Percentiles rank a stretch among this genome's conserved stretches.
Evolutionary conservation across 441 rosid species (phyloP).

Genomic region (Pelargonium cotyledonis): DNA sequence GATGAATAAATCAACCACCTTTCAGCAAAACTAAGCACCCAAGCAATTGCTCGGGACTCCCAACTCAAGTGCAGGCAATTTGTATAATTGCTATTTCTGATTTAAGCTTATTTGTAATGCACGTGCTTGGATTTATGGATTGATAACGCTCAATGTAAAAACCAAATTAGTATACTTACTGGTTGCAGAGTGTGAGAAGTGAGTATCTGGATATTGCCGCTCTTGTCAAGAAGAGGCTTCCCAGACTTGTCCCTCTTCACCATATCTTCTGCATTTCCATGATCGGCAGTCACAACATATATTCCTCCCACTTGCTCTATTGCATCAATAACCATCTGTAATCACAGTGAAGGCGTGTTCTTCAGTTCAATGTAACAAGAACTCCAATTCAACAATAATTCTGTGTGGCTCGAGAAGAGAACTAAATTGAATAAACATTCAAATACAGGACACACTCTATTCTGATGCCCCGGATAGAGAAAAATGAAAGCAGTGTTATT

Average conservation of each 20-base stretch:
- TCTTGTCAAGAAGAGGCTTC: conserved; percentile 61
- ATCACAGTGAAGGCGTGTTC: neutral
- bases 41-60: no score
- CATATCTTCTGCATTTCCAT: conserved; percentile 97
- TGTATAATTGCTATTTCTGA: no score
- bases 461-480: neutral
- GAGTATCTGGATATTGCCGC: conserved; percentile 75
- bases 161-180: conserved; percentile 37
- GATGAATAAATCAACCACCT: no score
- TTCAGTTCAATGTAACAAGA: conserved; percentile 4
- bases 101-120: no score
- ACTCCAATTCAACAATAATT: neutral
- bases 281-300: conserved; percentile 89
- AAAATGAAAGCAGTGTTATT: no score
- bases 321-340: conserved; percentile 80
- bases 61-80: no score
- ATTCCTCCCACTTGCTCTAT: conserved; percentile 79
- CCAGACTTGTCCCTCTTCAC: conserved; percentile 88
- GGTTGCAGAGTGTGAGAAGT: conserved; percentile 94
- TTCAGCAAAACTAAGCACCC: no score
- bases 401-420: neutral
- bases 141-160: no score
- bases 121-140: no score
- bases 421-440: neutral
- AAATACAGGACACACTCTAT: neutral